Evolutionary conservation across 495 filamentous ascomycete genomes (phyloP), one percentile per base, ranked within the genome.

Genomic region (Aspergillus sclerotioniger): DNA sequence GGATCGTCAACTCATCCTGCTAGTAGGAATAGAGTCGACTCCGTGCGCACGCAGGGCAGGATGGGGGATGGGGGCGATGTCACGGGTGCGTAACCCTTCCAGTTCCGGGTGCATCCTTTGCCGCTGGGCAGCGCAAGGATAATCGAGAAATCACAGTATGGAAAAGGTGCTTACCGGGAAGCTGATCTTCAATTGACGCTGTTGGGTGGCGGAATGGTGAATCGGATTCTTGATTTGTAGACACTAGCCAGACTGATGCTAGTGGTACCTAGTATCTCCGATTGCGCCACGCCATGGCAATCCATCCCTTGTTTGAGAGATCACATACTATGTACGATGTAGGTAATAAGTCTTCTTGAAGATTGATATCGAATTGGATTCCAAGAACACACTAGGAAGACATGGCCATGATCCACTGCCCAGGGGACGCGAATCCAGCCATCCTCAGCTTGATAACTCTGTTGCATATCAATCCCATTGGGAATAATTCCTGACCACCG

Each of bases 81-180:
- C 46, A 49, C 46, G 19, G 46, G 46, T 49, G 46, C 46, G 20
- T 49, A 49, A 49, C 28, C 46, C 46, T 49, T 20, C 46, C 28
- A 28, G 17, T 49, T 49, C 28, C 46, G 46, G 46, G 20, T 25
- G 46, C 13, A 28, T 28, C 46, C 37, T 37, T 37, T 3, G 33
- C 13, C 13, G 8, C 33, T 37, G 33, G 33, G 33, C 3, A 37
- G 33, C 33, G 25, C 25, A 25, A 25, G 25, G 25, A 25, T 25
- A 5, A 3, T 5, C 5, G 25, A 5, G 25, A 3, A 25, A 2
- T 2, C 2, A 25, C 25, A 25, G 2, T 25, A 5, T 25, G 25
- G 25, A 25, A 25, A 25, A 25, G 2, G n/a, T n/a, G n/a, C n/a
- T n/a, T n/a, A n/a, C n/a, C n/a, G n/a, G n/a, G n/a, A n/a, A n/a